Percentiles rank a stretch among this genome's conserved stretches.
Evolutionary conservation across 2,329 filamentous ascomycete species (phyloP).

Genomic region (Colletotrichum sp.): DNA sequence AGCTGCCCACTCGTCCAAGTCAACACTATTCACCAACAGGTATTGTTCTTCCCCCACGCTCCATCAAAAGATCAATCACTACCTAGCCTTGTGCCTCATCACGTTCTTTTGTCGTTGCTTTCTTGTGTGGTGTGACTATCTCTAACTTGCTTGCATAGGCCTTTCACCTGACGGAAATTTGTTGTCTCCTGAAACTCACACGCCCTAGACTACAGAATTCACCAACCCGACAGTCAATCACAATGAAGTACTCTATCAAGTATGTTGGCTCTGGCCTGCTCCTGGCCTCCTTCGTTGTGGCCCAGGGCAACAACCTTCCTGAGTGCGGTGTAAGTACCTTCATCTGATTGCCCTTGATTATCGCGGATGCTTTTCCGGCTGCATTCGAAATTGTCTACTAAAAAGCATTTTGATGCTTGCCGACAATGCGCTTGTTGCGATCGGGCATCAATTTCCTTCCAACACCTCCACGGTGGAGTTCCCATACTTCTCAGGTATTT

Average conservation of each 20-base stretch:
- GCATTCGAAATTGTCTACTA: not conserved
- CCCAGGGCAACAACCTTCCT: constrained; percentile 39
- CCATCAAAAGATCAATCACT: not conserved
- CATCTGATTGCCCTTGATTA: not conserved
- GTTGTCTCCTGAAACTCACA: not conserved
- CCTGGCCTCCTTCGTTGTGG: constrained; percentile 40
- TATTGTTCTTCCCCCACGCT: not conserved
- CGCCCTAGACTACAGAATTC: not conserved
- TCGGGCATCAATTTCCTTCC: not conserved
- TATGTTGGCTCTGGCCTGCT: constrained; percentile 34
- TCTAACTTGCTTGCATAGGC: not conserved
- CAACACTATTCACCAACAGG: not conserved
- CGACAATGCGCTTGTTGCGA: not conserved
- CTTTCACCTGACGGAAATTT: not conserved
- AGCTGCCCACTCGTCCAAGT: not conserved
- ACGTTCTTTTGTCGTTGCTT: not conserved
- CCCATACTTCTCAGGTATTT: not conserved
- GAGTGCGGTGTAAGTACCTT: constrained; percentile 57
- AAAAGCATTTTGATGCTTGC: not conserved
- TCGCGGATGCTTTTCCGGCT: not conserved
- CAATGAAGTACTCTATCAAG: constrained; percentile 11
- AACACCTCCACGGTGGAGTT: not conserved
- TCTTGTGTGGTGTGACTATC: not conserved
- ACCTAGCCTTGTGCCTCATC: not conserved
- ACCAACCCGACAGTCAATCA: not conserved